A percentile compares a stretch with the other conserved stretches of the same genome.
These are phyloP conservation scores for Sporisorium reilianum DNA, from an alignment of 1,284 basidiomycete genomes.

Conservation along the genomic window DNA sequence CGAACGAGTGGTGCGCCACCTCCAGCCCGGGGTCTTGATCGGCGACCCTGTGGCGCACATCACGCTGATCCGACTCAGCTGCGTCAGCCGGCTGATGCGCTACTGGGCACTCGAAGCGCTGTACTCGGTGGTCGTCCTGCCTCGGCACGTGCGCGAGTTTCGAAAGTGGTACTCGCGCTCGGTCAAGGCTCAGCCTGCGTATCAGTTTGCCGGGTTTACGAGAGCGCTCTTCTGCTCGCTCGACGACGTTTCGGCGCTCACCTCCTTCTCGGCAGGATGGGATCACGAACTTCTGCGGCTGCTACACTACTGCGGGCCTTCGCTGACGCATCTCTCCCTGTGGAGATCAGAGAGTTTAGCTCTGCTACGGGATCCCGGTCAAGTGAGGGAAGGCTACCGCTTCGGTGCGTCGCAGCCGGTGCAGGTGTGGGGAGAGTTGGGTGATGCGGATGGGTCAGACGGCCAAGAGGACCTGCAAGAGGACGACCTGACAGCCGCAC, in stretches of 20 bases:
- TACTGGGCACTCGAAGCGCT: slow-evolving; percentile 57
- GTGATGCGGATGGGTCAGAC: background rate
- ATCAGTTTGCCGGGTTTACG: slow-evolving; percentile 56
- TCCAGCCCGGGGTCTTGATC: slow-evolving; percentile 40
- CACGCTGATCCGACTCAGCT: slow-evolving; percentile 53
- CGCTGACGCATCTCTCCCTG: slow-evolving; percentile 58
- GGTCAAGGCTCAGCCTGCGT: slow-evolving; percentile 55
- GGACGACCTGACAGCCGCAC: background rate
- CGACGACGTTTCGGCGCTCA: slow-evolving; percentile 63
- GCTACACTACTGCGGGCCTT: slow-evolving; percentile 61
- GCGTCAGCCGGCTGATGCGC: slow-evolving; percentile 50
- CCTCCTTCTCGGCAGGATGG: slow-evolving; percentile 65
- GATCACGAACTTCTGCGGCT: slow-evolving; percentile 63
- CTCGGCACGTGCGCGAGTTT: slow-evolving; percentile 66
- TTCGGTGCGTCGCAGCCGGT: slow-evolving; percentile 50
- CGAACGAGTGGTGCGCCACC: slow-evolving; percentile 39
- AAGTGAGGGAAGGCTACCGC: slow-evolving; percentile 52
- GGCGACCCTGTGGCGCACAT: slow-evolving; percentile 50
- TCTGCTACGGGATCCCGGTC: slow-evolving; percentile 63
- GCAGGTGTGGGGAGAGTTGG: slow-evolving; percentile 54
- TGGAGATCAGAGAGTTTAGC: slow-evolving; percentile 65
- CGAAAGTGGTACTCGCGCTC: slow-evolving; percentile 61
- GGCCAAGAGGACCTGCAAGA: background rate
- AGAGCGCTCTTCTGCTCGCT: slow-evolving; percentile 57
- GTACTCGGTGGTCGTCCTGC: slow-evolving; percentile 61